phyloP scores from a whole-genome alignment of 495 filamentous ascomycete species.

The Gamarada debralockiae region DNA sequence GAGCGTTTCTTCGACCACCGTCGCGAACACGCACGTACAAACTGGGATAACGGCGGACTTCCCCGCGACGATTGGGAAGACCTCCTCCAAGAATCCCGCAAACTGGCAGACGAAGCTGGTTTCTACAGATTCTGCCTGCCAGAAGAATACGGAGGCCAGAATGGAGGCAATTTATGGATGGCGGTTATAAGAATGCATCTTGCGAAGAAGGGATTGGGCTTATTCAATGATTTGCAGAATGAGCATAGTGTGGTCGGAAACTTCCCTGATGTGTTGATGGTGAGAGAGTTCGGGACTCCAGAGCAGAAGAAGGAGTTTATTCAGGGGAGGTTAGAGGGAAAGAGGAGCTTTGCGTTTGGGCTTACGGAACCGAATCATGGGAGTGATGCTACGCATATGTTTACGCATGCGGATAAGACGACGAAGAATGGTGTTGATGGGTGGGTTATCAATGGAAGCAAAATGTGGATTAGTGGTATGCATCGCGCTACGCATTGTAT shows the following conservation, averaged over 20 bases:
- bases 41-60: slow-evolving; percentile 37
- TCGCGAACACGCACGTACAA: slow-evolving; percentile 51
- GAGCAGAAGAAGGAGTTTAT: slow-evolving; percentile 49
- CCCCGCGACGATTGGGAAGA: slow-evolving; percentile 53
- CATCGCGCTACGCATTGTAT: slow-evolving; percentile 55
- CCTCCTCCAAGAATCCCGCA: slow-evolving; percentile 39
- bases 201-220: slow-evolving; percentile 48
- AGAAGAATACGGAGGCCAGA: slow-evolving; percentile 49
- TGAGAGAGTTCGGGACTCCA: slow-evolving; percentile 47
- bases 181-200: slow-evolving; percentile 55
- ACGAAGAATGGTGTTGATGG: slow-evolving; percentile 32
- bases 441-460: slow-evolving; percentile 49
- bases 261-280: slow-evolving; percentile 55
- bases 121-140: slow-evolving; percentile 55
- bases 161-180: slow-evolving; percentile 54
- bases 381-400: slow-evolving; percentile 56
- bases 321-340: slow-evolving; percentile 39
- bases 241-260: slow-evolving; percentile 57
- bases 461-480: slow-evolving; percentile 61
- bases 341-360: slow-evolving; percentile 51
- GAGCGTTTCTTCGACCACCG: slow-evolving; percentile 60
- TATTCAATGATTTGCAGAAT: slow-evolving; percentile 60
- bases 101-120: slow-evolving; percentile 47
- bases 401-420: slow-evolving; percentile 35
- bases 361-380: slow-evolving; percentile 59